Evolutionary conservation across 163 green algal species (phyloP), one percentile per base, ranked within the genome.

Genomic region (Picocystis sp.): DNA sequence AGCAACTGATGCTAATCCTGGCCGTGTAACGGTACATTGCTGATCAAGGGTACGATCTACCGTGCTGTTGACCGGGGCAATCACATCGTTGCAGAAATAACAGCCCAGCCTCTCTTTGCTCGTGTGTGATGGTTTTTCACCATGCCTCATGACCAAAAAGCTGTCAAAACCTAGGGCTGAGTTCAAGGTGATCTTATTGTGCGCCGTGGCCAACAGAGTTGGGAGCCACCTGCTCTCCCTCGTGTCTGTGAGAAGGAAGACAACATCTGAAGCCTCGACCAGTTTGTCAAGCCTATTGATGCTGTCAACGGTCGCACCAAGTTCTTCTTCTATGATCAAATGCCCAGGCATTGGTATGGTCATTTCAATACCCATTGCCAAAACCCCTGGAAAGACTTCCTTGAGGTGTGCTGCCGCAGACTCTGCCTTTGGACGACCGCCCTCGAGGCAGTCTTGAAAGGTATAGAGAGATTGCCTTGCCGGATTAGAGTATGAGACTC

Each of bases 11-110:
- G 81, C 84, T 19, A 99, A 71, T 0, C 87, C 85, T 0, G 86
- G 86, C 10, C 86, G 63, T 3, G 82, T 81, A 42, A 94, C 86
- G 3, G 86, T 96, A 81, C 86, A 96, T 77, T 93, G 86, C 74
- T 97, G 83, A 73, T 99, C 90, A 47, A 97, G 60, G 2, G 84
- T 81, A 10, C 86, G 66, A 55, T 93, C 76, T 1, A 52, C 41
- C 0, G 82, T 94, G 33, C 82, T 94, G 12, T 43, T 60, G 3
- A 9, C 47, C 0, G 90, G 90, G 0, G 89, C 88, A 8, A 96
- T 76, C 1, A 99, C 86, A 53, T 99, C 89, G 62, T 92, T 95
- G 75, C 89, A 98, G 59, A 97, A 98, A 75, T 98, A 98, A 71
- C 89, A 98, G 6, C 89, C 87, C 47, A 95, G 75, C 6, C 78